Conservation (phyloP, 2,329 filamentous ascomycete species). For the Alternaria angustiovoidea region DNA sequence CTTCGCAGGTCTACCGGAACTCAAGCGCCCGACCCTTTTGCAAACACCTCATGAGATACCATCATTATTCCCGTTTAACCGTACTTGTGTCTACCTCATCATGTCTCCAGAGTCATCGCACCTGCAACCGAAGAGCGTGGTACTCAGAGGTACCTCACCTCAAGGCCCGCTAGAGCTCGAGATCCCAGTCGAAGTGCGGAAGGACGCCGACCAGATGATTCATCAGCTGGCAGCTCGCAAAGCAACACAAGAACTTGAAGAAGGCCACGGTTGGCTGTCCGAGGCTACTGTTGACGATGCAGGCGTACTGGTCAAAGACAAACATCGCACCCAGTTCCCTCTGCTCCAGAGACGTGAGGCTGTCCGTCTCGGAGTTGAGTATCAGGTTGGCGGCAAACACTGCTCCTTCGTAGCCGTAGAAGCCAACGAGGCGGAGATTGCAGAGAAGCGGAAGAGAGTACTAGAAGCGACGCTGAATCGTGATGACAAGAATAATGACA, state of each 20-base stretch:
- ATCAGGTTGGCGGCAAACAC: slow-evolving; percentile 9
- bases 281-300: neutral
- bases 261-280: slow-evolving; percentile 11
- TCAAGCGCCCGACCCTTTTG: slow-evolving; percentile 4
- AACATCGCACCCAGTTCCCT: neutral
- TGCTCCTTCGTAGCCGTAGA: slow-evolving; percentile 14
- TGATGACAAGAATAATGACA: neutral
- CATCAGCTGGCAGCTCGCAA: slow-evolving; percentile 12
- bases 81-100: slow-evolving; percentile 11
- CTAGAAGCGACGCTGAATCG: neutral
- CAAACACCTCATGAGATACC: slow-evolving; percentile 10
- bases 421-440: slow-evolving; percentile 6
- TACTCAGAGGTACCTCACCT: slow-evolving; percentile 7
- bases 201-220: slow-evolving; percentile 14
- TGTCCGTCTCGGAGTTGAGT: slow-evolving; percentile 8
- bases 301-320: neutral
- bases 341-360: slow-evolving; percentile 8
- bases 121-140: slow-evolving; percentile 2
- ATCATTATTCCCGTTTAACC: slow-evolving; percentile 6
- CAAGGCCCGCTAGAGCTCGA: slow-evolving; percentile 12
- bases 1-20: neutral
- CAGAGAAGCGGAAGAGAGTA: neutral
- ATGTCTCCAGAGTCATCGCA: slow-evolving; percentile 9
- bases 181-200: slow-evolving; percentile 1
- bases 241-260: slow-evolving; percentile 15